Evolutionary conservation across 1,284 basidiomycete species (phyloP), one percentile per base, ranked within the genome.

Genomic region (Rhodotorula sp.): DNA sequence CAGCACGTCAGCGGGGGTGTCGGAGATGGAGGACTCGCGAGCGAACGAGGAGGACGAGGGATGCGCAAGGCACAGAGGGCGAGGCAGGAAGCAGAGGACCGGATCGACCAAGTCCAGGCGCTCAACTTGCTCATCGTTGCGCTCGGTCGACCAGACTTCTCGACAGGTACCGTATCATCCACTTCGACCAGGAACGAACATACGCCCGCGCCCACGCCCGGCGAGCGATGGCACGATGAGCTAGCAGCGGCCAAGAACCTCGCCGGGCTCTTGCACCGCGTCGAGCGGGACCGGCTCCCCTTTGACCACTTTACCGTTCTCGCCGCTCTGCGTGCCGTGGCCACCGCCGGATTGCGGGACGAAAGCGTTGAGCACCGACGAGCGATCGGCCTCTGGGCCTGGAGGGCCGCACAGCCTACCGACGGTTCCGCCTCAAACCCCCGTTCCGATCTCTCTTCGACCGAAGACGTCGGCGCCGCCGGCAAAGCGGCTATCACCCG

Each of bases 81-180:
- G 38, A 38, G 54, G 54, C 58, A 54, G 21, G 50, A 49, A 21
- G 70, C 66, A 19, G 70, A 72, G 49, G 67, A 72, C 21, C 52
- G 65, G 23, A 28, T 69, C n/a, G 71, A 73, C 50, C 59, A 70
- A 54, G 19, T 73, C 10, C 71, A 73, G 60, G 71, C 71, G n/a
- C 71, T 73, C 31, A 67, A 70, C 57, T 49, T 73, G 31, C 66
- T 73, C 38, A 58, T 73, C 28, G 47, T 56, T 18, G 64, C 59
- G 7, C 60, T 49, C 19, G 60, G 60, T 0, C 54, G 18, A 16
- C 54, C 54, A 16, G 54, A 16, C 3, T 3, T 12, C 12, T 6
- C 15, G 16, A 16, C 28, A 7, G n/a, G 2, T 7, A 15, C 52
- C 10, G 26, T 26, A 2, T 52, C 52, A 4, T 26, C n/a, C 1